A percentile compares a stretch with the other conserved stretches of the same genome.
Evolutionary conservation across 495 filamentous ascomycete genomes (phyloP).

Genomic region (Hamigera avellanea): DNA sequence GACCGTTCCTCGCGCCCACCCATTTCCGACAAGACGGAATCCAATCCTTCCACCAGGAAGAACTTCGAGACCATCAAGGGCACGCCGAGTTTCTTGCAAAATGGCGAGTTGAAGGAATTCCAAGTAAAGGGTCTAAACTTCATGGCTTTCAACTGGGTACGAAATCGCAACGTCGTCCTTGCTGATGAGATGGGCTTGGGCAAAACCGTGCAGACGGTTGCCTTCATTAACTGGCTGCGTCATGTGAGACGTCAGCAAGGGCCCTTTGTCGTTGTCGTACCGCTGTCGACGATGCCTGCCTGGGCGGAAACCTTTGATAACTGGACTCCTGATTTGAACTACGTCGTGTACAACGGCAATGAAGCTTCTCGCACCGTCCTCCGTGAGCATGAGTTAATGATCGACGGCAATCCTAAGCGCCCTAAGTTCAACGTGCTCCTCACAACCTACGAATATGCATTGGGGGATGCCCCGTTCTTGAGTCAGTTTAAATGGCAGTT

Average conservation of each 20-base stretch:
- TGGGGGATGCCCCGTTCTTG: slow-evolving; percentile 66
- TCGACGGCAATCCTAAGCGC: slow-evolving; percentile 68
- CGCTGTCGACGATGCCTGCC: slow-evolving; percentile 88
- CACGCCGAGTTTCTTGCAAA: slow-evolving; percentile 75
- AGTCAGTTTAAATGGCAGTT: slow-evolving; percentile 93
- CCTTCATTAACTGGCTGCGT: slow-evolving; percentile 96
- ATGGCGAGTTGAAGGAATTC: slow-evolving; percentile 83
- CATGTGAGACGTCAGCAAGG: slow-evolving; percentile 83
- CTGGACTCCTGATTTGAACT: slow-evolving; percentile 94
- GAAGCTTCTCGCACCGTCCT: slow-evolving; percentile 72
- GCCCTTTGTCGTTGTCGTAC: slow-evolving; percentile 90
- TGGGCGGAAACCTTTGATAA: slow-evolving; percentile 97
- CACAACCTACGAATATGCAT: slow-evolving; percentile 91
- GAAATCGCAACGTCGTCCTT: slow-evolving; percentile 83
- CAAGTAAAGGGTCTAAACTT: slow-evolving; percentile 92
- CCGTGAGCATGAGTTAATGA: slow-evolving; percentile 75
- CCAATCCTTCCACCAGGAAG: slow-evolving; percentile 59
- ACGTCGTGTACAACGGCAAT: slow-evolving; percentile 90
- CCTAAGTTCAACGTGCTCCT: slow-evolving; percentile 92
- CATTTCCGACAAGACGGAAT: slow-evolving; percentile 61
- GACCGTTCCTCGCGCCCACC: slow-evolving; percentile 67
- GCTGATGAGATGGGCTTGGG: slow-evolving; percentile 98
- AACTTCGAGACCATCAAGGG: slow-evolving; percentile 59
- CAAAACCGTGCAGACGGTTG: slow-evolving; percentile 95
- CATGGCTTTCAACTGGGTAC: slow-evolving; percentile 87